These are phyloP conservation scores for Echium plantagineum DNA, from an alignment of 257 asterid species.

Conservation along the genomic window DNA sequence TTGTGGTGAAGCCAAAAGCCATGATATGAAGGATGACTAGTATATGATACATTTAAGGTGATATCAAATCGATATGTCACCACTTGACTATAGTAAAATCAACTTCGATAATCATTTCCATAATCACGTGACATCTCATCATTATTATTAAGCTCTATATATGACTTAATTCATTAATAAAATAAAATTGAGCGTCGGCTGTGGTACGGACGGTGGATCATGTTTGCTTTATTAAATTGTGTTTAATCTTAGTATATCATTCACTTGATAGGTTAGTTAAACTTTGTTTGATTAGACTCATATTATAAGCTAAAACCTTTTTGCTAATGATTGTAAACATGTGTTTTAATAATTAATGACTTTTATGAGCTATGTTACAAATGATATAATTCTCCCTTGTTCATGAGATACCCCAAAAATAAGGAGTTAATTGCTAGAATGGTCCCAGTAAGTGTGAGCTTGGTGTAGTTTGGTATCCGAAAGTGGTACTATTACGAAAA, in stretches of 20 bases:
- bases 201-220: neutral
- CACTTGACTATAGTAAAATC: neutral
- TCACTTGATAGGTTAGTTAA: neutral
- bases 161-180: no score
- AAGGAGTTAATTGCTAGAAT: no score
- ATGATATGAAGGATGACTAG: neutral
- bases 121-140: neutral
- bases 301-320: neutral
- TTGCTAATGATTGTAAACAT: neutral
- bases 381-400: no score
- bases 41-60: neutral
- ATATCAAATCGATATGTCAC: conserved; percentile 1
- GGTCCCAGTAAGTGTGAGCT: no score
- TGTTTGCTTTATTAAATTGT: neutral
- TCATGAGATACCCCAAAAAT: no score
- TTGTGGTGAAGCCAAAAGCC: neutral
- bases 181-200: neutral
- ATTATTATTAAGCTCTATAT: no score
- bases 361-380: no score
- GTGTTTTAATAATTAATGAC: neutral
- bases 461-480: no score
- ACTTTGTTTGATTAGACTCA: no score
- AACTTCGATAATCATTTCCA: conserved; percentile 2
- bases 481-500: no score
- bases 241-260: neutral